These are phyloP conservation scores for Myrica gale DNA, from an alignment of 306 rosid species.

Conservation along the genomic window DNA sequence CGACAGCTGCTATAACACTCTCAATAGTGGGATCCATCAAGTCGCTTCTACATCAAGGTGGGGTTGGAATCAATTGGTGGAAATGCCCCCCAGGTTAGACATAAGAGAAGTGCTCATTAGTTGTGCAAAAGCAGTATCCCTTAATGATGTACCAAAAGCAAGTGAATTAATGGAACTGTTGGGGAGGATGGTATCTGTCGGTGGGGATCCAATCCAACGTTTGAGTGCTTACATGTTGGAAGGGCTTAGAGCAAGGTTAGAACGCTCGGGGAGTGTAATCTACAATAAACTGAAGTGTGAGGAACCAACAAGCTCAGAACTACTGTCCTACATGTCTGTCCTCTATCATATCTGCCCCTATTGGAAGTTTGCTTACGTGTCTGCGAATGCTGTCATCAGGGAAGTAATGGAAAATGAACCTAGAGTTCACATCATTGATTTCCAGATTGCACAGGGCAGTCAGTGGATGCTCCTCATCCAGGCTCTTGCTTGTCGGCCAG, in stretches of 20 bases:
- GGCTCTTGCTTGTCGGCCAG: slow-evolving; percentile 54
- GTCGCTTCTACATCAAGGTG: slow-evolving; percentile 26
- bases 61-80: slow-evolving; percentile 41
- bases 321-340: slow-evolving; percentile 70
- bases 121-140: slow-evolving; percentile 64
- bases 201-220: slow-evolving; percentile 74
- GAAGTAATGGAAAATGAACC: slow-evolving; percentile 71
- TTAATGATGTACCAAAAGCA: slow-evolving; percentile 44
- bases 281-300: slow-evolving; percentile 72
- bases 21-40: slow-evolving; percentile 30
- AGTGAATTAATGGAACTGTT: slow-evolving; percentile 52
- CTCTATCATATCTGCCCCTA: slow-evolving; percentile 70
- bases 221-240: slow-evolving; percentile 95
- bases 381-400: slow-evolving; percentile 60
- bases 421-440: slow-evolving; percentile 81
- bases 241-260: slow-evolving; percentile 85
- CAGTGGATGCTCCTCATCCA: slow-evolving; percentile 66
- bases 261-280: slow-evolving; percentile 75
- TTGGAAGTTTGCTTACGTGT: slow-evolving; percentile 67
- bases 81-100: slow-evolving; percentile 49
- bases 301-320: slow-evolving; percentile 71
- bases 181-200: slow-evolving; percentile 76
- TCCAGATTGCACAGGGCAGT: slow-evolving; percentile 90
- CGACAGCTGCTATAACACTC: slow-evolving; percentile 47
- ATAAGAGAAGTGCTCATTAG: slow-evolving; percentile 45